phyloP scores from a whole-genome alignment of 257 asterid species.

The Lycium barbarum region DNA sequence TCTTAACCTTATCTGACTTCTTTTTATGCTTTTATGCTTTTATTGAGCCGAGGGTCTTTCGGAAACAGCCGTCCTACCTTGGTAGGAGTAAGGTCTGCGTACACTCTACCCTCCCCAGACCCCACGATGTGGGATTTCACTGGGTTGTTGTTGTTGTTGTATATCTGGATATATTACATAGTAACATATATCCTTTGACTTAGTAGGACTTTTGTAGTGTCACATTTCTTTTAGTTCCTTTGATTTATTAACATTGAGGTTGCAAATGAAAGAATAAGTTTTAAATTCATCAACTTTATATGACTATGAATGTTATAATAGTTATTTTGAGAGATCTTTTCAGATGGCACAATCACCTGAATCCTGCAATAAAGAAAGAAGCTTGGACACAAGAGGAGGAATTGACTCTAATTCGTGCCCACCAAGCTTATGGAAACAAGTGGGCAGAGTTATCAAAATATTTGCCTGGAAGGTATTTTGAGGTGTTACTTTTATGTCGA shows the following conservation, averaged over 20 bases:
- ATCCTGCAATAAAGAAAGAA: constrained; percentile 86
- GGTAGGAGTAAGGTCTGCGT: too few species aligned
- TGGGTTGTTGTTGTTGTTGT: too few species aligned
- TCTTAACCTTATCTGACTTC: too few species aligned
- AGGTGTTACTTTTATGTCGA: constrained; percentile 3
- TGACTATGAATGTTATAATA: constrained; percentile 1
- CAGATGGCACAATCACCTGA: constrained; percentile 99
- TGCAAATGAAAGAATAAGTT: not conserved
- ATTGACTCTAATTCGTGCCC: constrained; percentile 83
- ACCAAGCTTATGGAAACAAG: constrained; percentile 88
- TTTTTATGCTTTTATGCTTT: too few species aligned
- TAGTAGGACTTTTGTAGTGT: not conserved
- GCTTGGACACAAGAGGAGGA: constrained; percentile 98
- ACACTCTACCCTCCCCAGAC: too few species aligned
- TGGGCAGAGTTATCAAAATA: constrained; percentile 96
- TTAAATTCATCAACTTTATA: not conserved
- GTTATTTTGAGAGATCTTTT: constrained; percentile 30
- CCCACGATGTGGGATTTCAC: too few species aligned
- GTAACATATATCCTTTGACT: not conserved
- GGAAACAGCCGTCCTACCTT: too few species aligned
- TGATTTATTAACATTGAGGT: not conserved
- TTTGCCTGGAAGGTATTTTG: constrained; percentile 87
- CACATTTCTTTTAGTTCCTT: constrained; percentile 12
- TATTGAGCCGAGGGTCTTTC: too few species aligned
- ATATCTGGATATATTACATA: not conserved